These are phyloP conservation scores for Nicotiana knightiana DNA, from an alignment of 257 asterid species.

Conservation along the genomic window DNA sequence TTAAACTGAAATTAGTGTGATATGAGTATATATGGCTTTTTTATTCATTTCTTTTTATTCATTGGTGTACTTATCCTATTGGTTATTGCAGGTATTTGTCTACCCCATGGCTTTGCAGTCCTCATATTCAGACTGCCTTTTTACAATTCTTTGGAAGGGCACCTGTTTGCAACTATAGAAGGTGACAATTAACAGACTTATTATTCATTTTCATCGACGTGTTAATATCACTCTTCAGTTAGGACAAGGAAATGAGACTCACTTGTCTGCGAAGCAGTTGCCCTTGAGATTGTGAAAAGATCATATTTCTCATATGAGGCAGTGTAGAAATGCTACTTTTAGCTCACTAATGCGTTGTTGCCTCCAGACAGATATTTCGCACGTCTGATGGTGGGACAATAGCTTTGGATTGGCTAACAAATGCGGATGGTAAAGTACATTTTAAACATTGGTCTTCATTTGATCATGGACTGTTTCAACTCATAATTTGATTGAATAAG, in stretches of 20 bases:
- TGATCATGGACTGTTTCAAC: background rate
- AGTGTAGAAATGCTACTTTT: background rate
- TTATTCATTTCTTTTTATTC: background rate
- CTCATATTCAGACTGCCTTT: constrained; percentile 80
- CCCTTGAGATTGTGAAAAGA: background rate
- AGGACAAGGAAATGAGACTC: background rate
- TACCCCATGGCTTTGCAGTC: constrained; percentile 91
- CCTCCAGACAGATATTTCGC: constrained; percentile 60
- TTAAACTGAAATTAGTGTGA: background rate
- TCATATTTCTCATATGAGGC: background rate
- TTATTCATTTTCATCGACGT: background rate
- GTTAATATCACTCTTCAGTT: background rate
- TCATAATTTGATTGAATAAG: background rate
- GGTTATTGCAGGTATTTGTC: constrained; percentile 48
- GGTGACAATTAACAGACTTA: constrained; percentile 34
- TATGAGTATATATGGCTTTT: background rate
- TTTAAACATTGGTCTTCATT: background rate
- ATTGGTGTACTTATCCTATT: background rate
- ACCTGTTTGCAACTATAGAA: constrained; percentile 54
- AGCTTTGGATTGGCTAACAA: constrained; percentile 80
- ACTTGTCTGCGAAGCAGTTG: background rate
- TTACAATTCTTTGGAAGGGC: constrained; percentile 65
- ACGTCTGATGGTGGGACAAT: constrained; percentile 76
- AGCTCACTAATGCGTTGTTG: constrained; percentile 15
- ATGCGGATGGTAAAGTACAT: constrained; percentile 39